These are phyloP conservation scores for Sonneratia alba DNA, from an alignment of 345 rosid species.

Conservation along the genomic window DNA sequence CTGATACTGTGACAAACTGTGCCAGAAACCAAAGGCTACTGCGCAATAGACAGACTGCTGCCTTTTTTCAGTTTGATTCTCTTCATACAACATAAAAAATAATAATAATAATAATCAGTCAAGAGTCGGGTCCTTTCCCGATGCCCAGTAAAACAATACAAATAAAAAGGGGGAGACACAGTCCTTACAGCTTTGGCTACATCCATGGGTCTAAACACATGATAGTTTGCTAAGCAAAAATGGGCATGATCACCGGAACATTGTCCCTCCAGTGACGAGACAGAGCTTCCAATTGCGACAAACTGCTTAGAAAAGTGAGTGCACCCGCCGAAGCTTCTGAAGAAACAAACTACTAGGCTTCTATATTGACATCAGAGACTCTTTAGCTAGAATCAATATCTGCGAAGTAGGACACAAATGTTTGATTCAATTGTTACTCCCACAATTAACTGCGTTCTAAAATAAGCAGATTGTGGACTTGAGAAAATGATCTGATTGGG, in stretches of 20 bases:
- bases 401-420: conserved; percentile 1
- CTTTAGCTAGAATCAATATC: conserved; percentile 9
- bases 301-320: neutral
- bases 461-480: neutral
- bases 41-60: neutral
- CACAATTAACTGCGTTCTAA: neutral
- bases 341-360: neutral
- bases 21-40: neutral
- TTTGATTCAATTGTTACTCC: neutral
- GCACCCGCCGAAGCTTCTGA: neutral
- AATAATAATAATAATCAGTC: no score
- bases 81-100: neutral
- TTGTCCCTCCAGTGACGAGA: neutral
- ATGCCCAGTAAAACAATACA: neutral
- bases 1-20: no score
- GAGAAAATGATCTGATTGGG: neutral
- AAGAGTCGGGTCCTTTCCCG: neutral
- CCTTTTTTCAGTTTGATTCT: neutral
- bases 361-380: neutral
- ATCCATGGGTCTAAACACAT: neutral
- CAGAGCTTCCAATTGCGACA: neutral
- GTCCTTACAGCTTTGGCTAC: neutral
- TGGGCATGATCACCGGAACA: neutral
- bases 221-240: neutral
- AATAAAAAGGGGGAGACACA: neutral